Evolutionary conservation across 345 rosid genomes (phyloP), one percentile per base, ranked within the genome.

Genomic region (Murraya paniculata): DNA sequence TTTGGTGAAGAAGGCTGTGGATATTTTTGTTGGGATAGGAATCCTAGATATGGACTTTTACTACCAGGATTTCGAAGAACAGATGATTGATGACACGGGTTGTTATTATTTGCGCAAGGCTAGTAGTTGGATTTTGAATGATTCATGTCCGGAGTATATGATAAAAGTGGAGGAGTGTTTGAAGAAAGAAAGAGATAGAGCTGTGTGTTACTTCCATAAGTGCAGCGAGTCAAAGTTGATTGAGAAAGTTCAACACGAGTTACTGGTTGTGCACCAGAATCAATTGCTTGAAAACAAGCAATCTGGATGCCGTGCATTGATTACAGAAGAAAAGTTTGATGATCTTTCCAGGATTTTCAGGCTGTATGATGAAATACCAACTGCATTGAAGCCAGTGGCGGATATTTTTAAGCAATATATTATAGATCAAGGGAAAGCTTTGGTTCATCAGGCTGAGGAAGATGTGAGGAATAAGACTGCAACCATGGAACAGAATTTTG

Each of bases 171-270:
- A 95, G 86, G 97, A 90, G 78, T 95, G 93, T 79, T 81, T 93
- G 65, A 92, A 86, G 85, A 86, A 89, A 86, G 99, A 95, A 86
- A 90, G 87, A 80, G 97, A 93, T 14, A 90, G 94, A 73, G 94
- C 91, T 71, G 67, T 90, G 78, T 88, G 91, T 84, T 95, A 90
- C 85, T 84, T 92, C 85, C 96, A 92, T 73, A 84, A 84, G 22
- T 87, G 92, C 82, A 92, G 93, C 81, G 58, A 45, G 21, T 27
- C 57, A 25, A 48, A 69, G 59, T 69, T 69, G 73, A 69, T 48
- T 16, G 1, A 53, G 74, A 28, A 21, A 21, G 25, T 71, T 8
- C 38, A 53, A 21, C 4, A 21, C 35, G 61, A 27, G 61, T 27
- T 30, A 11, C 56, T 48, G 61, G 25, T 28, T 7, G 74, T 45